phyloP scores from a whole-genome alignment of 2,329 filamentous ascomycete genomes.

The Ceratocystis destructans region DNA sequence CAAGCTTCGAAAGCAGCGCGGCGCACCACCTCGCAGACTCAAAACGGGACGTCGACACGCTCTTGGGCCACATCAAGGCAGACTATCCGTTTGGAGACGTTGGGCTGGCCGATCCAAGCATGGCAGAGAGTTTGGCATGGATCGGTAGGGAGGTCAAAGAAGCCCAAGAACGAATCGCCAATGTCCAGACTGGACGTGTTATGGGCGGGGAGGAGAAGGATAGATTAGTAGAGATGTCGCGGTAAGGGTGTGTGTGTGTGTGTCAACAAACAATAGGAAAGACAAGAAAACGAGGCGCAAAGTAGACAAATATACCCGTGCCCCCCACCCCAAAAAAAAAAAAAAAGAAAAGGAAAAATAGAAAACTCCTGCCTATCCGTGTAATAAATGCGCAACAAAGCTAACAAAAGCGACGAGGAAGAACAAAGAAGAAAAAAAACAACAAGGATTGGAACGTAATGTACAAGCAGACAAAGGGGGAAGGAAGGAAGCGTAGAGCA shows the following conservation, averaged over 20 bases:
- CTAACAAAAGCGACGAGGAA: not conserved
- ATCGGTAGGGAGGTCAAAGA: slow-evolving; percentile 34
- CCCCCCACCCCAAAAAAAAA: not conserved
- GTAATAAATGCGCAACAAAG: not conserved
- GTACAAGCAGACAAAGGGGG: not conserved
- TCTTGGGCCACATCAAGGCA: slow-evolving; percentile 39
- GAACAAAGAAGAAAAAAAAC: not conserved
- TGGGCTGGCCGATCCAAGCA: slow-evolving; percentile 38
- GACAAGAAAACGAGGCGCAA: not conserved
- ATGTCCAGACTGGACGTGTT: slow-evolving; percentile 28
- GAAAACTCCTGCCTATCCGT: not conserved
- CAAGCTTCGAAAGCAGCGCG: slow-evolving; percentile 35
- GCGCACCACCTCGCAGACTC: slow-evolving; percentile 35
- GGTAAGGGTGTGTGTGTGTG: not conserved
- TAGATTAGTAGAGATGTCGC: slow-evolving; percentile 36
- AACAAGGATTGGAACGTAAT: not conserved
- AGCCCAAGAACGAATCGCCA: slow-evolving; percentile 29
- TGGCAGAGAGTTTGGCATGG: slow-evolving; percentile 37
- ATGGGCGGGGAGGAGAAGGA: slow-evolving; percentile 36
- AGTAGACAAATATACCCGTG: no score
- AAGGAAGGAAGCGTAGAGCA: not conserved
- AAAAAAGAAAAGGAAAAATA: not conserved
- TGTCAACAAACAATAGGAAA: no score
- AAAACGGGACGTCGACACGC: slow-evolving; percentile 34
- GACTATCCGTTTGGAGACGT: slow-evolving; percentile 38